Conservation (phyloP, 805 yeast genomes). For the Metschnikowia sp. region DNA sequence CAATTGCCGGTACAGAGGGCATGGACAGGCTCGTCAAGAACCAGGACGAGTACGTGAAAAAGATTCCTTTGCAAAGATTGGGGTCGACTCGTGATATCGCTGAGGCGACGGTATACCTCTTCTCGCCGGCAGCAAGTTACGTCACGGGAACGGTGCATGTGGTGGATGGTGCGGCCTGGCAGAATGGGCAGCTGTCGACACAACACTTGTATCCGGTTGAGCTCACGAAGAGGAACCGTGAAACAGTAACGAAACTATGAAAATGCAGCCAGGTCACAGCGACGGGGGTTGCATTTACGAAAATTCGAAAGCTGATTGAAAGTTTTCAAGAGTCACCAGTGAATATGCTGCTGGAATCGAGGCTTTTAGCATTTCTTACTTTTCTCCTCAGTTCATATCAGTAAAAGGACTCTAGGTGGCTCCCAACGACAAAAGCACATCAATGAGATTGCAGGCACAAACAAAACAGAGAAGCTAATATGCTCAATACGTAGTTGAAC, state of each 20-base stretch:
- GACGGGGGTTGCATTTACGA: too few relatives aligned
- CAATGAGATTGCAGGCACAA: too few relatives aligned
- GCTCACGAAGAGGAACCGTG: slow-evolving; percentile 17
- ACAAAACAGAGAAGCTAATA: too few relatives aligned
- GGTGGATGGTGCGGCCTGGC: slow-evolving; percentile 30
- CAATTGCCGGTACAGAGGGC: slow-evolving; percentile 29
- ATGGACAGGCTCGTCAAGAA: slow-evolving; percentile 21
- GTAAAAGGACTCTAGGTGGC: too few relatives aligned
- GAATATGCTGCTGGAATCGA: too few relatives aligned
- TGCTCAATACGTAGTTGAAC: too few relatives aligned
- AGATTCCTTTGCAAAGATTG: slow-evolving; percentile 24
- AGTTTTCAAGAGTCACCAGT: too few relatives aligned
- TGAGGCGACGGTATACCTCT: slow-evolving; percentile 27
- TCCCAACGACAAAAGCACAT: too few relatives aligned
- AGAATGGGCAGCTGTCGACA: slow-evolving; percentile 19
- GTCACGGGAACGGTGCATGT: slow-evolving; percentile 26
- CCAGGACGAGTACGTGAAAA: slow-evolving; percentile 7
- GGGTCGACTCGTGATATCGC: slow-evolving; percentile 29
- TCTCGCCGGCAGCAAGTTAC: slow-evolving; percentile 26
- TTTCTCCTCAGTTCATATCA: too few relatives aligned
- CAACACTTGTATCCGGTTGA: slow-evolving; percentile 32
- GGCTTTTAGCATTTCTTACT: too few relatives aligned
- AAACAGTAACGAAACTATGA: slow-evolving; percentile 14
- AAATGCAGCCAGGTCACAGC: neutral
- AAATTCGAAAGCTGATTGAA: too few relatives aligned